Evolutionary conservation across 331 rosid genomes (phyloP), one percentile per base, ranked within the genome.

Genomic region (Quercus lobata): DNA sequence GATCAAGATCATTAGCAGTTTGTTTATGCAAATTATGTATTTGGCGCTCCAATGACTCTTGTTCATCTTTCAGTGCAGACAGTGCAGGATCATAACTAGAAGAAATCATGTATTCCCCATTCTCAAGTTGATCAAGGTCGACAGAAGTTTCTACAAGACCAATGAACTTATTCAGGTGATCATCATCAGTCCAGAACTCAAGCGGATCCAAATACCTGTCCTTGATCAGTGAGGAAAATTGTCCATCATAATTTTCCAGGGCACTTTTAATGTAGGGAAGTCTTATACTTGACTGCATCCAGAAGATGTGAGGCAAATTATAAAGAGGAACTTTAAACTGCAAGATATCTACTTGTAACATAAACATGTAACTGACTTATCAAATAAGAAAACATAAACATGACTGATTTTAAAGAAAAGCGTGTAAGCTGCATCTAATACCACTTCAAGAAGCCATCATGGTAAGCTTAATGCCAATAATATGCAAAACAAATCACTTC

Each of bases 51-150:
- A 91, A 80, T 29, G 83, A 88, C 77, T 90, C 98, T 81, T 87
- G 97, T 69, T 90, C 83, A 69, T 89, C 88, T 86, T 88, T 93
- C 72, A 93, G 85, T 73, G 86, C 83, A 58, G 94, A 78, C 53
- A 95, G 87, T 57, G 84, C 76, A 57, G 91, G 22, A 76, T 95
- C 99, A 83, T 93, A 95, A 87, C 90, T 82, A 58, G 99, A 83
- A 55, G 97, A 84, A 81, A 95, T 95, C 93, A 95, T 89, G 90
- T 95, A 90, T 87, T 95, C 99, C 78, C 99, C 92, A 65, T 86
- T 93, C 88, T 91, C 97, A 52, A 95, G 92, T 88, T 95, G 97
- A 82, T 93, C 97, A 83, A 95, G 98, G 89, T 95, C 99, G 73
- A 95, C 91, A 78, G 96, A 75, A 79, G 84, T 82, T 90, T 95